Percentiles rank a stretch among this genome's conserved stretches.
phyloP scores from a whole-genome alignment of 2,329 filamentous ascomycete species.

The Fusarium sp. region DNA sequence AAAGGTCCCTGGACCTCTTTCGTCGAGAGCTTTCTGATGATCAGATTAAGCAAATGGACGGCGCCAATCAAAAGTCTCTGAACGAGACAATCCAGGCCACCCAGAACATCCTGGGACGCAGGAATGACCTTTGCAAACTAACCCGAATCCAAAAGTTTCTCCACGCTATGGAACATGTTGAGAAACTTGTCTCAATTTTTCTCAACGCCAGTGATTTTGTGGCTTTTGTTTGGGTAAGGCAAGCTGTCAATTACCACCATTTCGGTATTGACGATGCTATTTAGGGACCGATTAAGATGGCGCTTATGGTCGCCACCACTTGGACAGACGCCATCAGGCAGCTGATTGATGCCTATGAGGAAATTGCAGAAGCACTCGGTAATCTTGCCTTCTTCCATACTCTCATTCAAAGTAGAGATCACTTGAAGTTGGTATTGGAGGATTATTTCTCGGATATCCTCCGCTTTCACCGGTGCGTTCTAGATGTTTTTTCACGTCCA shows the following conservation, averaged over 20 bases:
- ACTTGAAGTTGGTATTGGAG: fast-evolving
- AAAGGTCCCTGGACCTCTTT: not conserved
- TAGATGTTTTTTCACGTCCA: not conserved
- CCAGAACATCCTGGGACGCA: not conserved
- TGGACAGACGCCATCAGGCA: not conserved
- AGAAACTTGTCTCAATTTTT: not conserved
- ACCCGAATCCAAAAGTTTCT: not conserved
- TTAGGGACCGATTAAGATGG: not conserved
- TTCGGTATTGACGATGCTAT: fast-evolving
- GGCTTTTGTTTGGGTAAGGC: not conserved
- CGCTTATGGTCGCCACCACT: not conserved
- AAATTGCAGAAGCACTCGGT: not conserved
- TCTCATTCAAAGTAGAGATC: not conserved
- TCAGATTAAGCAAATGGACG: not conserved
- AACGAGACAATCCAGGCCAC: fast-evolving
- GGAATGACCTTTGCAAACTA: not conserved
- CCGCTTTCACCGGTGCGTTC: not conserved
- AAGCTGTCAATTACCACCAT: fast-evolving
- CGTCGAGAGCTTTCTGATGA: not conserved
- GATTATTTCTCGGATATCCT: not conserved
- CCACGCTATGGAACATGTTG: not conserved
- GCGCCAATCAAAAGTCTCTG: fast-evolving
- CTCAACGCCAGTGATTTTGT: not conserved
- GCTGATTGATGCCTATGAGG: not conserved
- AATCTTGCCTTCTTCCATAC: not conserved